Evolutionary conservation across 2,329 filamentous ascomycete genomes (phyloP).

Genomic region (Dactylellina parvicollis): DNA sequence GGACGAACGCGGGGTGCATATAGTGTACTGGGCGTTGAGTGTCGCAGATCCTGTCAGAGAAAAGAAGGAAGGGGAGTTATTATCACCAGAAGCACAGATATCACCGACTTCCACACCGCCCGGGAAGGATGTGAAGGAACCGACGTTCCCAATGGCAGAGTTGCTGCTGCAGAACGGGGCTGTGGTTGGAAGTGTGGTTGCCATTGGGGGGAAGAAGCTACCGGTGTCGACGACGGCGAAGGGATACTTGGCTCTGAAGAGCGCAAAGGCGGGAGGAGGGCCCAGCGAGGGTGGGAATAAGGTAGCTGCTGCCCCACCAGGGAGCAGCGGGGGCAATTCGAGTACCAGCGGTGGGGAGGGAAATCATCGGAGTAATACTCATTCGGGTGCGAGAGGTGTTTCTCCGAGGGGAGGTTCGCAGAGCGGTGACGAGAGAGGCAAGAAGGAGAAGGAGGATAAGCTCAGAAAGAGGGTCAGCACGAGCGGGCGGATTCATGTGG

Average conservation of each 20-base stretch:
- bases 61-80: conserved; percentile 48
- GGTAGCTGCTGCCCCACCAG: conserved; percentile 67
- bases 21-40: conserved; percentile 88
- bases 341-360: conserved; percentile 36
- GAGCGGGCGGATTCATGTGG: conserved; percentile 72
- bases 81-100: neutral
- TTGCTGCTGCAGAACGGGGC: conserved; percentile 92
- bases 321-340: conserved; percentile 60
- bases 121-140: conserved; percentile 65
- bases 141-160: conserved; percentile 88
- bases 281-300: conserved; percentile 60
- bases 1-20: conserved; percentile 86
- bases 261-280: conserved; percentile 63
- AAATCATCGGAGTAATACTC: conserved; percentile 56
- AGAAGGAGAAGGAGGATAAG: conserved; percentile 71
- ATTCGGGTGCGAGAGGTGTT: neutral
- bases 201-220: conserved; percentile 73
- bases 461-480: conserved; percentile 83
- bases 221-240: conserved; percentile 83
- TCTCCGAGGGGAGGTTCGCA: conserved; percentile 47
- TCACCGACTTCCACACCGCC: conserved; percentile 57
- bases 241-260: conserved; percentile 84
- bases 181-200: conserved; percentile 71
- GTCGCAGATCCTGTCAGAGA: conserved; percentile 77
- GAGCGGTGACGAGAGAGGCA: conserved; percentile 61